phyloP scores from a whole-genome alignment of 1,284 basidiomycete species.

The Papiliotrema flavescens region DNA sequence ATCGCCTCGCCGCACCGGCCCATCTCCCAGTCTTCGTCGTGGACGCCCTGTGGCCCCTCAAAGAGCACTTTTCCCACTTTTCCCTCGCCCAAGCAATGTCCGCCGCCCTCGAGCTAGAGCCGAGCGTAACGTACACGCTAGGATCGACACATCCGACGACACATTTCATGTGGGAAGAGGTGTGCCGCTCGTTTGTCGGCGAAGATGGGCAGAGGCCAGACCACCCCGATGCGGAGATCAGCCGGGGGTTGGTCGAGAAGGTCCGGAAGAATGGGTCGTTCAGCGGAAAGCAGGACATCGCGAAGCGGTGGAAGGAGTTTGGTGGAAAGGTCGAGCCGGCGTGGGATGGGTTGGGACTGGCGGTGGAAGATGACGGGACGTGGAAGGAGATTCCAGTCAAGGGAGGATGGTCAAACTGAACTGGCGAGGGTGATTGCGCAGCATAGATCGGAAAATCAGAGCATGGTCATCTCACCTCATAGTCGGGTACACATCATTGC shows the following conservation, averaged over 20 bases:
- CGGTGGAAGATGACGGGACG: constrained; percentile 4
- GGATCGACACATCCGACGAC: constrained; percentile 47
- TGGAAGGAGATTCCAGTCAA: background rate
- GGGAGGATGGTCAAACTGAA: too few species aligned
- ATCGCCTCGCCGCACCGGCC: background rate
- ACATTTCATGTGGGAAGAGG: constrained; percentile 47
- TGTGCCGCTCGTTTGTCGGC: constrained; percentile 20
- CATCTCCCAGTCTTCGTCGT: constrained; percentile 35
- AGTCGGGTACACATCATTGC: too few species aligned
- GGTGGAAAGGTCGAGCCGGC: constrained; percentile 18
- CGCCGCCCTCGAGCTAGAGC: constrained; percentile 33
- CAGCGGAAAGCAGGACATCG: constrained; percentile 4
- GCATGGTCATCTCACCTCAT: too few species aligned
- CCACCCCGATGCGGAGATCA: constrained; percentile 7
- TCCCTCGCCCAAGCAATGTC: constrained; percentile 41
- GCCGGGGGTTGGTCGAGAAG: background rate
- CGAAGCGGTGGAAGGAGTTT: constrained; percentile 8
- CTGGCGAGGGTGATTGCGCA: too few species aligned
- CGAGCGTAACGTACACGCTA: constrained; percentile 40
- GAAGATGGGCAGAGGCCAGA: constrained; percentile 1
- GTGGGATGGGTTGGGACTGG: constrained; percentile 21
- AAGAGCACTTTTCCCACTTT: constrained; percentile 43
- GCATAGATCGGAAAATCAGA: too few species aligned
- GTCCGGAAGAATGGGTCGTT: constrained; percentile 6
- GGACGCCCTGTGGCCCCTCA: constrained; percentile 44